Percentiles rank a stretch among this genome's conserved stretches.
Conservation (phyloP, 2,329 filamentous ascomycete genomes). For the Drechslerella stenobrocha region DNA sequence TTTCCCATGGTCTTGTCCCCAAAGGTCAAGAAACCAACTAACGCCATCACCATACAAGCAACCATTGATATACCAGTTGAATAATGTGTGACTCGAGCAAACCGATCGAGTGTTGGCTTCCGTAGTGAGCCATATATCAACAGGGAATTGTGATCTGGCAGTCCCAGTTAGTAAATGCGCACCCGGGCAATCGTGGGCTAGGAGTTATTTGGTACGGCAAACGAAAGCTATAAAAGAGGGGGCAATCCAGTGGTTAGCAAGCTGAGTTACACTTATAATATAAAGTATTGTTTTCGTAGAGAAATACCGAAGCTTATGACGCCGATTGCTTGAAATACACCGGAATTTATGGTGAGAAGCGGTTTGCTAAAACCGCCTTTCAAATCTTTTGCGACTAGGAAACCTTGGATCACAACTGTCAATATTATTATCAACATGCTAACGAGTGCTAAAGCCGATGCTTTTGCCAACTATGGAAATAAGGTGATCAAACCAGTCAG, state of each 20-base stretch:
- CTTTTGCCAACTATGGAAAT: conserved; percentile 78
- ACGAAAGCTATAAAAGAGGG: conserved; percentile 66
- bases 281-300: not conserved
- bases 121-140: conserved; percentile 94
- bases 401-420: conserved; percentile 82
- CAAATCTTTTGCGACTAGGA: conserved; percentile 70
- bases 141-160: conserved; percentile 83
- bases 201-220: conserved; percentile 61
- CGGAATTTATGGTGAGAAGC: conserved; percentile 76
- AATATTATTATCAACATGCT: conserved; percentile 90
- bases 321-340: conserved; percentile 92
- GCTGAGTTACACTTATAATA: conserved; percentile 48
- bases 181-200: conserved; percentile 2
- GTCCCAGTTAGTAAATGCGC: conserved; percentile 36
- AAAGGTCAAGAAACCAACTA: conserved; percentile 89
- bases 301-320: conserved; percentile 89
- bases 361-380: conserved; percentile 72
- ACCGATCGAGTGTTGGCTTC: conserved; percentile 93
- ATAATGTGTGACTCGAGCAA: conserved; percentile 88
- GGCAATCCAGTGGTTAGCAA: too few relatives aligned
- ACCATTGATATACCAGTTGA: conserved; percentile 86
- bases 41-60: conserved; percentile 86
- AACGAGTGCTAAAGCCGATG: conserved; percentile 85
- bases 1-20: conserved; percentile 90
- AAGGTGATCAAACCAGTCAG: not conserved